Conservation (phyloP, 2,329 filamentous ascomycete genomes). For the Penicillium crustosum region DNA sequence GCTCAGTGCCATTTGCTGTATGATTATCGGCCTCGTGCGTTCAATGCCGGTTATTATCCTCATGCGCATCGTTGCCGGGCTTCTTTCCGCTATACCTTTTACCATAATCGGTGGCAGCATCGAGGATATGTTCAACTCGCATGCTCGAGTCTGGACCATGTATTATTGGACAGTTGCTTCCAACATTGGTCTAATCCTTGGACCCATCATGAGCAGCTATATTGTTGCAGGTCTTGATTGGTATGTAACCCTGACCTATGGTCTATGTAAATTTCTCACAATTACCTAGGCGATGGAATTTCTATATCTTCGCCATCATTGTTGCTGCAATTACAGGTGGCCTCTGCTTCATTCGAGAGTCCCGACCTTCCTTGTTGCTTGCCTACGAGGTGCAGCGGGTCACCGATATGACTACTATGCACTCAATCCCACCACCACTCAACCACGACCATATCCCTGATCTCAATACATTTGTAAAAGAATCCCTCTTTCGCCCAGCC, state of each 20-base stretch:
- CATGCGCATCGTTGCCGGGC: conserved; percentile 46
- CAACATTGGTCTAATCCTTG: conserved; percentile 46
- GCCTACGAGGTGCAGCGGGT: conserved; percentile 35
- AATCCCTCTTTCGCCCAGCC: conserved; percentile 44
- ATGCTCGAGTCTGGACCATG: conserved; percentile 49
- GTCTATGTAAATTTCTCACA: not conserved
- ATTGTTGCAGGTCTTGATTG: conserved; percentile 41
- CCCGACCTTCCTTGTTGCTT: conserved; percentile 47
- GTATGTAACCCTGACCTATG: conserved; percentile 23
- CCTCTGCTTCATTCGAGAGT: conserved; percentile 44
- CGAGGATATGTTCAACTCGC: conserved; percentile 52
- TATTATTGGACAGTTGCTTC: conserved; percentile 48
- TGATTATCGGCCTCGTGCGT: conserved; percentile 42
- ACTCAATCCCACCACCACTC: conserved; percentile 22
- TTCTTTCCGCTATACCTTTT: conserved; percentile 50
- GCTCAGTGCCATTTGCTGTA: conserved; percentile 32
- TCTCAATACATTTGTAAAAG: conserved; percentile 38
- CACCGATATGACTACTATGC: conserved; percentile 19
- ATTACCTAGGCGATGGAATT: conserved; percentile 46
- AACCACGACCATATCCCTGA: conserved; percentile 45
- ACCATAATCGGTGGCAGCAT: conserved; percentile 51
- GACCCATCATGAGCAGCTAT: conserved; percentile 48
- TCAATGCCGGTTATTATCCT: conserved; percentile 40
- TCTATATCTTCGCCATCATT: conserved; percentile 44
- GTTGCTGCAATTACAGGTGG: conserved; percentile 37